Evolutionary conservation across 176 grass and related monocot genomes (phyloP).

Genomic region (Eragrostis curvula): DNA sequence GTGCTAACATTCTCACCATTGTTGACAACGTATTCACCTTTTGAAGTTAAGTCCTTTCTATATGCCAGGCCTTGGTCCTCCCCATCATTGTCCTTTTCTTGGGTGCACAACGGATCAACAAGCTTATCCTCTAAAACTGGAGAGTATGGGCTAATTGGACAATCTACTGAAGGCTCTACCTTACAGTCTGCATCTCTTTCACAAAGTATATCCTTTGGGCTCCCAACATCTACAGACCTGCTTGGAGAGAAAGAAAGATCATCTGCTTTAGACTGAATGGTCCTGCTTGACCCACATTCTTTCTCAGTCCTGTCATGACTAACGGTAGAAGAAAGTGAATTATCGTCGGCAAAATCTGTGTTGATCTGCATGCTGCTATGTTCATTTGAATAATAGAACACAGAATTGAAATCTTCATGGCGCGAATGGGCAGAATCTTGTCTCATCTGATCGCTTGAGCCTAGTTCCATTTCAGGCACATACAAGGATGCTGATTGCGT

Average conservation of each 20-base stretch:
- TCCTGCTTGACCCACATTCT: constrained; percentile 52
- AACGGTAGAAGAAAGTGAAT: constrained; percentile 49
- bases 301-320: constrained; percentile 43
- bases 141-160: constrained; percentile 28
- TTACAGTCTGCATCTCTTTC: constrained; percentile 45
- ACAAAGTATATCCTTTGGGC: constrained; percentile 60
- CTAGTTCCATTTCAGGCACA: constrained; percentile 42
- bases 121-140: constrained; percentile 56
- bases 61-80: constrained; percentile 10
- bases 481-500: constrained; percentile 26
- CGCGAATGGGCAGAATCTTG: constrained; percentile 50
- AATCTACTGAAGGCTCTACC: constrained; percentile 40
- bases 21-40: constrained; percentile 19
- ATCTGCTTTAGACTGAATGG: constrained; percentile 48
- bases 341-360: constrained; percentile 53
- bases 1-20: constrained; percentile 25
- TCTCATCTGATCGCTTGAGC: constrained; percentile 42
- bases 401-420: constrained; percentile 45
- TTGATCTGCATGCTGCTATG: constrained; percentile 51
- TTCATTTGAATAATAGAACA: constrained; percentile 51
- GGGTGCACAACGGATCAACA: constrained; percentile 51
- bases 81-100: constrained; percentile 34
- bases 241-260: constrained; percentile 36
- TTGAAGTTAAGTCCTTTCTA: constrained; percentile 20
- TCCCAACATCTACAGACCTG: constrained; percentile 50